These are phyloP conservation scores for Neoscytalidium dimidiatum DNA, from an alignment of 2,329 filamentous ascomycete species.

Conservation along the genomic window DNA sequence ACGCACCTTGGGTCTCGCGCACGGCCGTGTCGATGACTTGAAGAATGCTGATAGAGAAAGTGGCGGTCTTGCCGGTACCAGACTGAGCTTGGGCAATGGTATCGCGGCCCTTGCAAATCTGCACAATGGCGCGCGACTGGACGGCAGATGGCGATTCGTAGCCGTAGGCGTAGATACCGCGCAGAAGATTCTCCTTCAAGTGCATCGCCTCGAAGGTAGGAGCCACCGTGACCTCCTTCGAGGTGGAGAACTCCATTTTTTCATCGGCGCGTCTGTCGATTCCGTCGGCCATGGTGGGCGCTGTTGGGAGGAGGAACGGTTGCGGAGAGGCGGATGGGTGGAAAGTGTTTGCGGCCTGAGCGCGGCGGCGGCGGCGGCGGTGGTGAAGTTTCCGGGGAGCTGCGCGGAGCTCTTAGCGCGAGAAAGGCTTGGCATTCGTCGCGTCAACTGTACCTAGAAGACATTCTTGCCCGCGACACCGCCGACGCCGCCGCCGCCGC, in stretches of 20 bases:
- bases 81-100: constrained; percentile 98
- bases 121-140: constrained; percentile 96
- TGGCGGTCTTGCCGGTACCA: constrained; percentile 94
- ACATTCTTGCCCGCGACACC: constrained; percentile 1
- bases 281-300: constrained; percentile 77
- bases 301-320: neutral
- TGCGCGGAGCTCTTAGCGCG: constrained; percentile 7
- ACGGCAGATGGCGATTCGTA: constrained; percentile 98
- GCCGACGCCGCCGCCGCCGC: constrained; percentile 1
- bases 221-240: constrained; percentile 94
- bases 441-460: neutral
- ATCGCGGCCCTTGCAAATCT: constrained; percentile 98
- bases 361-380: constrained; percentile 8
- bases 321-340: neutral
- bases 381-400: constrained; percentile 18
- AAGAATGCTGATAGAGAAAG: constrained; percentile 93
- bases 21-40: constrained; percentile 94
- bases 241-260: constrained; percentile 97
- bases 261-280: constrained; percentile 94
- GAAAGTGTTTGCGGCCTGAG: constrained; percentile 14
- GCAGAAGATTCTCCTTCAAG: constrained; percentile 93
- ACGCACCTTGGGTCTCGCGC: constrained; percentile 75
- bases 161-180: constrained; percentile 96
- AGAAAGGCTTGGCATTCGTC: constrained; percentile 4
- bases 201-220: constrained; percentile 78